Evolutionary conservation across 2,329 filamentous ascomycete species (phyloP), one percentile per base, ranked within the genome.

Genomic region (Exophiala alcalophila): DNA sequence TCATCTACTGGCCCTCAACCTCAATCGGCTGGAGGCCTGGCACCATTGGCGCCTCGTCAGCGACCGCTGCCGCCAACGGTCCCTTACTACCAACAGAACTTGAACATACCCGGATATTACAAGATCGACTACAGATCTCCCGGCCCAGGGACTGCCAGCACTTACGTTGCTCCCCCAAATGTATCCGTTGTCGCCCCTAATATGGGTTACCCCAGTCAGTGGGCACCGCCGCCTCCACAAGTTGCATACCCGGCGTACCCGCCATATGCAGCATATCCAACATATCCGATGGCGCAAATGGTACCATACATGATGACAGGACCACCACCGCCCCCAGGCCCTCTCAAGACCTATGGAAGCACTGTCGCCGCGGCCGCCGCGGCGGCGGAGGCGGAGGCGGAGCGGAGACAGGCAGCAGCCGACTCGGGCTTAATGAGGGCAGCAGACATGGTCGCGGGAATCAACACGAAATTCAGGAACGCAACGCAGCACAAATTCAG

Each of bases 391-490:
- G 23, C 30, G n/a, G 20, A n/a, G 9, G 16, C 30, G 23, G 37
- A 21, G 14, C 4, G 24, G 15, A 41, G 24, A 14, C 11, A 26
- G 32, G 37, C 37, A n/a, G 5, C 14, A 8, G 4, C 27, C 2
- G 29, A 35, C 5, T 11, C 44, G 11, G 42, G 30, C 9, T 29
- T 45, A 18, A 39, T 47, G 26, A 46, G 41, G 12, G 34, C 41
- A 5, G 38, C 35, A 12, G 49, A 52, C 28, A 41, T 40, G 29
- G 45, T 49, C 7, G 49, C 45, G 16, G 49, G 41, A 7, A 44
- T 46, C 30, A 52, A 49, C 15, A 41, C 39, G 8, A 48, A 29
- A 23, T 52, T 49, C 35, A 46, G 37, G 19, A 34, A 29, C 20
- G 12, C 47, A 14, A 49, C 47, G 7, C 19, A 49, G 25, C 16